phyloP scores from a whole-genome alignment of 768 basidiomycete genomes.

The Steccherinum ochraceum region DNA sequence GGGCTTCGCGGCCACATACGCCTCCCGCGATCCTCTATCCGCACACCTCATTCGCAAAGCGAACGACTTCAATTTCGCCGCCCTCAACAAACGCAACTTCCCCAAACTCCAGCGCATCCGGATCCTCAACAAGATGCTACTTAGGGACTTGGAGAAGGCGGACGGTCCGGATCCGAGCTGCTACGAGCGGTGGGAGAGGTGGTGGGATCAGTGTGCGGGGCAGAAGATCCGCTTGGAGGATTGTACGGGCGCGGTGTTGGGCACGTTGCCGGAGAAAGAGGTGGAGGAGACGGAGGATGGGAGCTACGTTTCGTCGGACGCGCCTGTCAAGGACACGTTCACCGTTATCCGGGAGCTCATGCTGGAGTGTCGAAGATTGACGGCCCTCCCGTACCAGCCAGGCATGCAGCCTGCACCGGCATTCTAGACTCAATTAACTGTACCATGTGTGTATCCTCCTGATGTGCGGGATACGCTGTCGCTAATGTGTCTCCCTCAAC shows the following conservation, averaged over 20 bases:
- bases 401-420: no score
- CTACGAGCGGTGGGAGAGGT: conserved; percentile 56
- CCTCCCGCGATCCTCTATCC: conserved; percentile 35
- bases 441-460: no score
- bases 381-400: neutral
- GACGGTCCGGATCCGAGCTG: conserved; percentile 40
- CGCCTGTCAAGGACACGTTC: conserved; percentile 13
- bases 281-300: conserved; percentile 18
- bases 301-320: conserved; percentile 5
- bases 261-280: conserved; percentile 30
- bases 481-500: no score
- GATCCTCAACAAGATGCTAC: conserved; percentile 46
- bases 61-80: conserved; percentile 63
- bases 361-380: conserved; percentile 36
- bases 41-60: conserved; percentile 36
- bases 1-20: conserved; percentile 40
- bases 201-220: conserved; percentile 51
- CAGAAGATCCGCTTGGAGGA: conserved; percentile 63
- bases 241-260: conserved; percentile 63
- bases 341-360: conserved; percentile 47
- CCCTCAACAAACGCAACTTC: conserved; percentile 48
- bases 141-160: conserved; percentile 51
- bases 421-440: no score
- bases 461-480: no score
- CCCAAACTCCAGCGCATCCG: conserved; percentile 56